Evolutionary conservation across 2,329 filamentous ascomycete genomes (phyloP).

Genomic region (Pyrenochaeta sp.): DNA sequence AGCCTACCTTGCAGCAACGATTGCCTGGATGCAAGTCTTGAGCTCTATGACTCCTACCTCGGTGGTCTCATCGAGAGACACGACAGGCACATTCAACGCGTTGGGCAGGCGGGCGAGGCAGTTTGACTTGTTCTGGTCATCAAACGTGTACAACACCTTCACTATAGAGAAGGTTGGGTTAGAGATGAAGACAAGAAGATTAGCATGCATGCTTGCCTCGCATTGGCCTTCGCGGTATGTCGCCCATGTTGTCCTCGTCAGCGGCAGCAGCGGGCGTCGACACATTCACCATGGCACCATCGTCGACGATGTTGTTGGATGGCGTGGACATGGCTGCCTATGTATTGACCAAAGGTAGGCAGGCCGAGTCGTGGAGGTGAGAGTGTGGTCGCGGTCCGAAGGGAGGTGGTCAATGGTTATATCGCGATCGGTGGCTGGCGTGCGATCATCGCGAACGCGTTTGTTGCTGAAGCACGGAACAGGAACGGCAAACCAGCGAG

Average conservation of each 20-base stretch:
- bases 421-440: slow-evolving; percentile 47
- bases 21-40: slow-evolving; percentile 84
- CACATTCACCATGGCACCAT: slow-evolving; percentile 32
- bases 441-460: slow-evolving; percentile 49
- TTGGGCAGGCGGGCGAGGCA: slow-evolving; percentile 88
- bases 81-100: slow-evolving; percentile 79
- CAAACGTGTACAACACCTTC: slow-evolving; percentile 97
- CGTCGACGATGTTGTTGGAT: slow-evolving; percentile 28
- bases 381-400: slow-evolving; percentile 27
- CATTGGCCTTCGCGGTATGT: slow-evolving; percentile 55
- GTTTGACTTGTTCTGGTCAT: slow-evolving; percentile 85
- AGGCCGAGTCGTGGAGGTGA: slow-evolving; percentile 23
- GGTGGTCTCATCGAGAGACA: slow-evolving; percentile 79
- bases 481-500: slow-evolving; percentile 10
- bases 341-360: slow-evolving; percentile 20
- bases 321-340: slow-evolving; percentile 47
- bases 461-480: slow-evolving; percentile 26
- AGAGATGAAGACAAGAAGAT: slow-evolving; percentile 19
- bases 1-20: slow-evolving; percentile 68
- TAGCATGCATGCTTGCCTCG: slow-evolving; percentile 50
- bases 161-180: slow-evolving; percentile 62
- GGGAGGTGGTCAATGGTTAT: slow-evolving; percentile 36
- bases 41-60: slow-evolving; percentile 90
- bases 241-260: slow-evolving; percentile 36
- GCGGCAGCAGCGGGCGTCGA: slow-evolving; percentile 27